These are phyloP conservation scores for Artemisia argyi DNA, from an alignment of 129 eudicot genomes.

Conservation along the genomic window DNA sequence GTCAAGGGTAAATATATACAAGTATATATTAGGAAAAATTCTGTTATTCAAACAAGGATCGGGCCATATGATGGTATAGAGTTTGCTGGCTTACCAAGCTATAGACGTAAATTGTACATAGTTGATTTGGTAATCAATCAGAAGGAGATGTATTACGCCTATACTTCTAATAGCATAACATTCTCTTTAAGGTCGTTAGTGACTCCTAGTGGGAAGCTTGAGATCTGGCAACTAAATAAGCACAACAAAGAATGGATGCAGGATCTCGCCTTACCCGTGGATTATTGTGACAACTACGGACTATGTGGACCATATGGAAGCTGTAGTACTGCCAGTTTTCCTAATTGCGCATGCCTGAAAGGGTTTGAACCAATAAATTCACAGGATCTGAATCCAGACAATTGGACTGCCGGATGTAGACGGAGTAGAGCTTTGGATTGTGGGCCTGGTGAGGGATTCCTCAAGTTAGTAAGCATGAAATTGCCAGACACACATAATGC, in stretches of 20 bases:
- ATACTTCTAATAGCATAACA: neutral
- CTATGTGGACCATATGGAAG: conserved; percentile 37
- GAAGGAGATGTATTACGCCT: conserved; percentile 26
- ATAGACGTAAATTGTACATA: neutral
- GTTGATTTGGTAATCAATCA: conserved; percentile 14
- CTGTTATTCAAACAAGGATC: neutral
- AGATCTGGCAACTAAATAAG: neutral
- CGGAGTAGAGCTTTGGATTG: conserved; percentile 23
- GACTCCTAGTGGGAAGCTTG: neutral
- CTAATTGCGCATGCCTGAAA: conserved; percentile 20
- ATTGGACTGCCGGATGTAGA: conserved; percentile 30
- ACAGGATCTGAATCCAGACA: conserved; percentile 9
- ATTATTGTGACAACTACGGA: conserved; percentile 25
- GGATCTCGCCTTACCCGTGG: neutral
- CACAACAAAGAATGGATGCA: neutral
- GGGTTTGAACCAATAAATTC: conserved; percentile 26
- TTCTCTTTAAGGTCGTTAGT: neutral
- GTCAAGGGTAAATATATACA: too few relatives aligned
- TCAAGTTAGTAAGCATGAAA: conserved; percentile 11
- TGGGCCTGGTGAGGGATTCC: conserved; percentile 12
- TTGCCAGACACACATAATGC: conserved; percentile 24
- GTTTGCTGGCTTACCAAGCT: conserved; percentile 33
- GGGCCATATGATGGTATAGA: conserved; percentile 55
- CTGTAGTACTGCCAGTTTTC: conserved; percentile 21
- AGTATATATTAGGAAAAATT: too few relatives aligned